Conservation (phyloP, 805 yeast species). For the Lachancea fermentati region DNA sequence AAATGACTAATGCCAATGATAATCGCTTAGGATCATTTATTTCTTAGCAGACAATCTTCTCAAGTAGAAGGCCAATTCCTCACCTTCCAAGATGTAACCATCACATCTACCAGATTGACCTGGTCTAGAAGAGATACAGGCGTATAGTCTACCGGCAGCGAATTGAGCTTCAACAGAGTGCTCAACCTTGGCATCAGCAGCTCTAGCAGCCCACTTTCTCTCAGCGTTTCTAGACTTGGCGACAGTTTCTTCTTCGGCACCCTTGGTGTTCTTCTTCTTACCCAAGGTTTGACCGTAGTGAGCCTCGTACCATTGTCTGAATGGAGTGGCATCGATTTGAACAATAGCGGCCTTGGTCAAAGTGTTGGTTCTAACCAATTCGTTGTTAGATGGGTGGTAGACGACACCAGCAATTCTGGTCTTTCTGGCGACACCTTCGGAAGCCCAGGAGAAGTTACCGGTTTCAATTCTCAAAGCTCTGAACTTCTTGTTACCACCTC, state of each 20-base stretch:
- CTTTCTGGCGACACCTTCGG: constrained; percentile 97
- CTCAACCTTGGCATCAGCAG: constrained; percentile 79
- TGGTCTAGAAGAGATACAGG: constrained; percentile 98
- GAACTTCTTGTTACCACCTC: constrained; percentile 99
- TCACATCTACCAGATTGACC: constrained; percentile 99
- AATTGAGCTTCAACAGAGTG: constrained; percentile 91
- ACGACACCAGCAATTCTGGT: constrained; percentile 97
- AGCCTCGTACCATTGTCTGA: constrained; percentile 98
- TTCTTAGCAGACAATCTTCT: constrained; percentile 99
- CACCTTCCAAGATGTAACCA: constrained; percentile 99
- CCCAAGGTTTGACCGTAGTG: constrained; percentile 95
- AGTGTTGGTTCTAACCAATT: constrained; percentile 99
- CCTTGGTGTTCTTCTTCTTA: constrained; percentile 60
- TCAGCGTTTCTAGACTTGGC: constrained; percentile 73
- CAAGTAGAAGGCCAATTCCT: constrained; percentile 99
- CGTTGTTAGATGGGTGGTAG: constrained; percentile 99
- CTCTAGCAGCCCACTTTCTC: constrained; percentile 92
- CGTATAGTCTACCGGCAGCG: constrained; percentile 98
- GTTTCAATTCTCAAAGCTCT: constrained; percentile 99
- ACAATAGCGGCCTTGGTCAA: constrained; percentile 98
- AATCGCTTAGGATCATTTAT: constrained; percentile 41
- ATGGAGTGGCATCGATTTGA: constrained; percentile 99
- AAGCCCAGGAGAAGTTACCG: constrained; percentile 99
- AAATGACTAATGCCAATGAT: constrained; percentile 5
- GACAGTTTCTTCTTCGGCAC: constrained; percentile 50